Conservation (phyloP, 768 basidiomycete genomes). For the Udeniomyces megalosporus region DNA sequence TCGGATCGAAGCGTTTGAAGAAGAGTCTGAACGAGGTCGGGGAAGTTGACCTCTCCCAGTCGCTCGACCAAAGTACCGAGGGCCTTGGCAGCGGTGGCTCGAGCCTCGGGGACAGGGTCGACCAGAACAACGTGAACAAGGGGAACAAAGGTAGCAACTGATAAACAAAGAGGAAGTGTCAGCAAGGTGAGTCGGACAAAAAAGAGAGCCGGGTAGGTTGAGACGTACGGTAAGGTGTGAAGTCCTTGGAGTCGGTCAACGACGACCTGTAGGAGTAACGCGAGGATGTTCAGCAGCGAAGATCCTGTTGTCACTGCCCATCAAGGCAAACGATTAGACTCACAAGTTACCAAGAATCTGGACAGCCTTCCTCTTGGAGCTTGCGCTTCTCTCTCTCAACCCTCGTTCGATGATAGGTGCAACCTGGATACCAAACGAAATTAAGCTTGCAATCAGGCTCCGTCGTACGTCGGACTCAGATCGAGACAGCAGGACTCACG, state of each 20-base stretch:
- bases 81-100: constrained; percentile 92
- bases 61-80: constrained; percentile 93
- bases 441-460: neutral
- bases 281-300: constrained; percentile 21
- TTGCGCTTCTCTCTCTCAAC: constrained; percentile 74
- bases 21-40: constrained; percentile 79
- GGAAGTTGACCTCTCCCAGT: constrained; percentile 85
- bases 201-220: neutral
- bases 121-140: constrained; percentile 82
- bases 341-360: constrained; percentile 90
- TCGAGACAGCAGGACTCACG: constrained; percentile 43
- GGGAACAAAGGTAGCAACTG: constrained; percentile 62
- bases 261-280: constrained; percentile 24
- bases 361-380: constrained; percentile 85
- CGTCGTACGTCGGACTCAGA: neutral
- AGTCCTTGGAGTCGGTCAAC: constrained; percentile 41
- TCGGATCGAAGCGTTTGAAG: constrained; percentile 78
- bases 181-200: neutral
- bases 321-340: constrained; percentile 51
- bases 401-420: constrained; percentile 91
- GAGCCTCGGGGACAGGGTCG: constrained; percentile 93
- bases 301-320: constrained; percentile 34
- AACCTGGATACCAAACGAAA: constrained; percentile 41
- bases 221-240: constrained; percentile 58
- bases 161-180: neutral